These are phyloP conservation scores for Kwoniella bestiolae DNA, from an alignment of 768 basidiomycete species.

Conservation along the genomic window DNA sequence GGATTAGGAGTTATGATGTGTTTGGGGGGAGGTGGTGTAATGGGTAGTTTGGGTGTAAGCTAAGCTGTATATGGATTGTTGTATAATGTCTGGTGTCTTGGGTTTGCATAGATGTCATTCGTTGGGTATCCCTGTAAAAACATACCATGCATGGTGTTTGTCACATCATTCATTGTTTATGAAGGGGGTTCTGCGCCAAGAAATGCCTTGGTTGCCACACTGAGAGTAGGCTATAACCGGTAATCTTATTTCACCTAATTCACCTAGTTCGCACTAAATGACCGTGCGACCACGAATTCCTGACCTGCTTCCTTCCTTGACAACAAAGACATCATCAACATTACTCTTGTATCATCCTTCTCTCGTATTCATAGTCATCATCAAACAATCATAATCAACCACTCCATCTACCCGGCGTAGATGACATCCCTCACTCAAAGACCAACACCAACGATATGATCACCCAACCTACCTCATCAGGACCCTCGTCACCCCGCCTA, in stretches of 20 bases:
- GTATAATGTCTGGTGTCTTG: no score
- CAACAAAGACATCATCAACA: not conserved
- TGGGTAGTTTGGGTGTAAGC: constrained; percentile 22
- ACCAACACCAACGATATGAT: not conserved
- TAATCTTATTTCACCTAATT: not conserved
- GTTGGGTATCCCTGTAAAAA: not conserved
- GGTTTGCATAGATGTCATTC: not conserved
- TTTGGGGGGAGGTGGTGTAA: constrained; percentile 55
- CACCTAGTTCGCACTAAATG: no score
- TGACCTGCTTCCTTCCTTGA: not conserved
- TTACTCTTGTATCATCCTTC: no score
- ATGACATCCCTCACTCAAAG: not conserved
- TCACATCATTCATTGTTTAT: no score
- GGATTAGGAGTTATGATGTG: constrained; percentile 28
- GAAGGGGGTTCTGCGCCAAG: not conserved
- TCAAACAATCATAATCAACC: constrained; percentile 2
- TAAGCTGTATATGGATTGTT: not conserved
- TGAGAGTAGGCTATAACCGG: constrained; percentile 8
- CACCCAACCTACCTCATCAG: not conserved
- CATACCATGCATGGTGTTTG: not conserved
- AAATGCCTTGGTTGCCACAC: not conserved
- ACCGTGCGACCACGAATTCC: no score
- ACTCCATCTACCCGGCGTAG: not conserved
- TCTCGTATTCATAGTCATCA: no score
- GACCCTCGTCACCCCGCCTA: constrained; percentile 5